Evolutionary conservation across 2,329 filamentous ascomycete genomes (phyloP), one percentile per base, ranked within the genome.

Genomic region (Cyclaneusma minus): DNA sequence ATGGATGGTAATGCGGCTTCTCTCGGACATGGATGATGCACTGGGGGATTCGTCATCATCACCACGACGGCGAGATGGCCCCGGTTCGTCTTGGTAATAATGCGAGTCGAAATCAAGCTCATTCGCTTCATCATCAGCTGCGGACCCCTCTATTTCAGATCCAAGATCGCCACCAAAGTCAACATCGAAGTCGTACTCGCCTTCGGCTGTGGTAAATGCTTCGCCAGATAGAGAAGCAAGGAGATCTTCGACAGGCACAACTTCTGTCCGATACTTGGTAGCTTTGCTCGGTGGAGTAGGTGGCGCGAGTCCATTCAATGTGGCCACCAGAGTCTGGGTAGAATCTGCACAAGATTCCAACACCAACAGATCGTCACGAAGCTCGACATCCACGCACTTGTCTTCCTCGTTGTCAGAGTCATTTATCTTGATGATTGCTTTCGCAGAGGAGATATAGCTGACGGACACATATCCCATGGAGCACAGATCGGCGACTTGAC

Each of bases 311-410:
- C 78, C 84, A 41, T 79, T 82, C 10, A 85, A 55, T 21, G 92
- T 64, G 2, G 68, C 64, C 27, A 93, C 76, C 9, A 98, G 62
- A 0, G 89, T 98, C 48, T 94, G 84, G 0, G 84, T 95, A 2
- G 89, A 98, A 51, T 98, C 89, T 16, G 89, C 89, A 43, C 91
- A 98, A 1, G 85, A 91, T 50, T 98, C 89, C 5, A 98, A 56
- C 17, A 98, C 75, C 28, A 98, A 61, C 2, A 98, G 62, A 36
- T 92, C 78, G 42, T 93, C 85, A 33, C 71, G 71, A 24, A 95
- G 56, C 35, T 92, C 81, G 2, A 94, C 62, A 38, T 89, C 76
- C 9, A 94, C 51, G 21, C 70, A 66, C 35, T 74, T 77, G 16
- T 71, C 62, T 2, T 57, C 56, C 3, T 59, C 58, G 21, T 64